Base-by-base conservation (phyloP, 129 eudicot genomes). In the Flaveria robusta region DNA sequence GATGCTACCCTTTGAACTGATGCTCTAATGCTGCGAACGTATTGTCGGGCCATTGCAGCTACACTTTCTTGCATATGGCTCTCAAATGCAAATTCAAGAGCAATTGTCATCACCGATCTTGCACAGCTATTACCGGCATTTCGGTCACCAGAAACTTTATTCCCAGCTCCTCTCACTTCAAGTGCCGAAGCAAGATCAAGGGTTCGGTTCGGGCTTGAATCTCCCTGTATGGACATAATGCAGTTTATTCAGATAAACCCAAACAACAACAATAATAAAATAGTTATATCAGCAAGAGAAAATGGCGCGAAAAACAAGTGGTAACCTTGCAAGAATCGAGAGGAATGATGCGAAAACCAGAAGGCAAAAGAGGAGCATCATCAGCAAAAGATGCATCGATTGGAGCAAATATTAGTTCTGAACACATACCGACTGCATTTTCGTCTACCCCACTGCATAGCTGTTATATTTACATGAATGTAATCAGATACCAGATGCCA, bases 1-100 rank as follows among this genome's bases (percentile, higher is more conserved):
- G 86, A 75, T 3, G 97, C 92, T 15, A 91, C 97, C 79, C 97
- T 83, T 64, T 91, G 97, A 37, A 91, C 97, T 15, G 97, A 91
- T 15, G 94, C 75, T 24, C 88, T 85, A n/a, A 91, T 85, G 29
- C 92, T 85, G n/a, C 95, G 85, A 9, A 91, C 86, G 74, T 91
- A 91, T 50, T 91, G 97, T 23, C 91, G 85, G 10, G 94, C 97
- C 92, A 91, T 88, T 5, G 88, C 79, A 10, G 88, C 86, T 5
- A 91, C 83, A 43, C 78, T 85, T 49, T 88, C 95, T 69, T 85
- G 92, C 71, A 91, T 86, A 62, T 91, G 94, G 63, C 76, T 85
- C 72, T 91, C 94, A 41, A 82, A 91, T 18, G 90, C 90, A 86
- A 91, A 91, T 65, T 91, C 90, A 71, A 91, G 89, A 7, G 97